Evolutionary conservation across 2,329 filamentous ascomycete genomes (phyloP).

Genomic region (Stachybotrys echinatus): DNA sequence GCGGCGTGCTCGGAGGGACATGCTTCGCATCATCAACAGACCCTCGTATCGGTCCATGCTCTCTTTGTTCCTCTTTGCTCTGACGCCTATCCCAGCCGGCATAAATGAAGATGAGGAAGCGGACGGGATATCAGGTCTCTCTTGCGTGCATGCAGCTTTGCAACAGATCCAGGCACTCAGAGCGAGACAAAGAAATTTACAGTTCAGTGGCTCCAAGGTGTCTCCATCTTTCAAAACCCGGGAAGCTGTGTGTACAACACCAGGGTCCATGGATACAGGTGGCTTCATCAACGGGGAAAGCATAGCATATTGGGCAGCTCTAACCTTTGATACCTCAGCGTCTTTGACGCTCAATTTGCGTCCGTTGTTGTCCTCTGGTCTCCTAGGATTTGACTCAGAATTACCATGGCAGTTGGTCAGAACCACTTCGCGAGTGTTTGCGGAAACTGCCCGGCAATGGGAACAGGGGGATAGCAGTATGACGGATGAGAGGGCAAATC

Average conservation of each 20-base stretch:
- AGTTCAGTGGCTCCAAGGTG: constrained; percentile 35
- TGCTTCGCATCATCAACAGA: constrained; percentile 33
- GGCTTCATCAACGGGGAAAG: constrained; percentile 31
- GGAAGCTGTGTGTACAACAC: constrained; percentile 14
- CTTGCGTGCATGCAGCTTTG: constrained; percentile 33
- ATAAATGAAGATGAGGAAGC: constrained; percentile 34
- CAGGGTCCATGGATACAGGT: constrained; percentile 19
- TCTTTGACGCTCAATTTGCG: constrained; percentile 34
- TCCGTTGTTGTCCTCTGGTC: constrained; percentile 30
- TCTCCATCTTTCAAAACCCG: constrained; percentile 15
- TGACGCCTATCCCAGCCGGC: constrained; percentile 32
- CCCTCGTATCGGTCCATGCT: constrained; percentile 35
- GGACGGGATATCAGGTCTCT: constrained; percentile 31
- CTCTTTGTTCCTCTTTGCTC: constrained; percentile 30
- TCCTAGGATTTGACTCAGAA: constrained; percentile 25
- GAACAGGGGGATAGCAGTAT: constrained; percentile 16
- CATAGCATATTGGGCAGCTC: constrained; percentile 33
- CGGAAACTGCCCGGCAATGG: constrained; percentile 19
- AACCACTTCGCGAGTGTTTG: constrained; percentile 21
- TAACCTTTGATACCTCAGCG: constrained; percentile 35
- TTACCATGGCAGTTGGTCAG: constrained; percentile 21
- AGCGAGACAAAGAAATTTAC: constrained; percentile 29
- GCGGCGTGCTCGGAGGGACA: constrained; percentile 29
- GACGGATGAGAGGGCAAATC: constrained; percentile 24
- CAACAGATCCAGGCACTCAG: constrained; percentile 34